Evolutionary conservation across 2,329 filamentous ascomycete genomes (phyloP).

Genomic region (Dothideomycetes sp.): DNA sequence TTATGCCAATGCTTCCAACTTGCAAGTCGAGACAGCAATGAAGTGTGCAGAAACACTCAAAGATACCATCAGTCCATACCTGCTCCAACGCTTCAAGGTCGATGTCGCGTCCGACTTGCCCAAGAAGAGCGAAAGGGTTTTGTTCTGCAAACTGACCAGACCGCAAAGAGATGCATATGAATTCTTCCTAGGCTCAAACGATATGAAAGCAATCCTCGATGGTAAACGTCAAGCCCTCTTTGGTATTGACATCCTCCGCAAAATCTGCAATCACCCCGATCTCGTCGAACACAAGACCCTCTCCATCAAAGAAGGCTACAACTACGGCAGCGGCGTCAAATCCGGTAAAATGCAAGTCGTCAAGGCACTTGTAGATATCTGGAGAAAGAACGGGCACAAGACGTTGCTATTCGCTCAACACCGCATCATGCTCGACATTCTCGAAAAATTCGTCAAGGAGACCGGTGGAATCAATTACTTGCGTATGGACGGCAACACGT

Average conservation of each 20-base stretch:
- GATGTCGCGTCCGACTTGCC: conserved; percentile 91
- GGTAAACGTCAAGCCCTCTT: conserved; percentile 71
- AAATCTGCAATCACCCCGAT: conserved; percentile 97
- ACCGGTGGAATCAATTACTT: conserved; percentile 65
- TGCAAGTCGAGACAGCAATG: conserved; percentile 88
- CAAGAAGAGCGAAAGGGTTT: conserved; percentile 89
- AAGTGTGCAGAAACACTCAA: conserved; percentile 92
- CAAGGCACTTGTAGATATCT: conserved; percentile 75
- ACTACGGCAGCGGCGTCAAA: conserved; percentile 67
- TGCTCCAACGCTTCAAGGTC: conserved; percentile 83
- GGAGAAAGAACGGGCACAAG: conserved; percentile 90
- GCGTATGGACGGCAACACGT: conserved; percentile 89
- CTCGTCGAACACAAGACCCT: conserved; percentile 59
- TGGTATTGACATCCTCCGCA: conserved; percentile 84
- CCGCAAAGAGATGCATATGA: conserved; percentile 74
- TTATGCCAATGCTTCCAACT: conserved; percentile 87
- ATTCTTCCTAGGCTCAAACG: conserved; percentile 68
- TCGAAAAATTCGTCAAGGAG: conserved; percentile 67
- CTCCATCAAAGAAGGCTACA: conserved; percentile 54
- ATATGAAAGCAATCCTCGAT: conserved; percentile 73
- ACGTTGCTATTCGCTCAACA: conserved; percentile 88
- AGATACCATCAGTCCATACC: conserved; percentile 84
- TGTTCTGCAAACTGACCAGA: conserved; percentile 86
- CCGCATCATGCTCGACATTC: conserved; percentile 88
- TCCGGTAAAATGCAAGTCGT: conserved; percentile 97